phyloP scores from a whole-genome alignment of 495 filamentous ascomycete species.

The Halenospora varia region DNA sequence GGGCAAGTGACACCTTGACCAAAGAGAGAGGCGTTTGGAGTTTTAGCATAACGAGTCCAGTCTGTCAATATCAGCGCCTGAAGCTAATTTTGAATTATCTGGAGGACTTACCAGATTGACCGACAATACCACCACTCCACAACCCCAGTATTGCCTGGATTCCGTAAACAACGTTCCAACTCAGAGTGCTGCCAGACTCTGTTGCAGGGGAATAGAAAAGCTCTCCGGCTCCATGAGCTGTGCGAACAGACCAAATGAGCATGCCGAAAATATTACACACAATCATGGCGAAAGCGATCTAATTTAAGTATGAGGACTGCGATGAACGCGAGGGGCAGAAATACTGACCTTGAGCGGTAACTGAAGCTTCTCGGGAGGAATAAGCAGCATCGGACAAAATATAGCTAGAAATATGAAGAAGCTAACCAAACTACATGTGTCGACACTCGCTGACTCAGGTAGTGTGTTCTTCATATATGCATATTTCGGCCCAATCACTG shows the following conservation, averaged over 20 bases:
- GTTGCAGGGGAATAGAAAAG: conserved; percentile 13
- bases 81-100: too few relatives aligned
- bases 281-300: conserved; percentile 47
- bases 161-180: conserved; percentile 20
- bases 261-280: conserved; percentile 20
- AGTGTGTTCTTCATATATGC: conserved; percentile 36
- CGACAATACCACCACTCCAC: conserved; percentile 21
- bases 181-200: conserved; percentile 13
- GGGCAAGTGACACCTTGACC: conserved; percentile 18
- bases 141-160: conserved; percentile 19
- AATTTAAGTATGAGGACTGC: too few relatives aligned
- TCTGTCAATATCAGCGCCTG: neutral
- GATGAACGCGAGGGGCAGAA: too few relatives aligned
- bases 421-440: conserved; percentile 38
- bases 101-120: conserved; percentile 15
- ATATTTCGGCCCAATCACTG: conserved; percentile 39
- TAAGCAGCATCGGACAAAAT: conserved; percentile 34
- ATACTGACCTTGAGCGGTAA: conserved; percentile 25
- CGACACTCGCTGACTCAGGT: conserved; percentile 32
- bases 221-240: conserved; percentile 15
- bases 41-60: conserved; percentile 23
- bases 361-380: conserved; percentile 40
- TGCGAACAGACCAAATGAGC: conserved; percentile 18
- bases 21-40: conserved; percentile 17
- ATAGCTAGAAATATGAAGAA: conserved; percentile 37